Evolutionary conservation across 108 stramenopile species (phyloP).

Genomic region (Bacterosira constricta): DNA sequence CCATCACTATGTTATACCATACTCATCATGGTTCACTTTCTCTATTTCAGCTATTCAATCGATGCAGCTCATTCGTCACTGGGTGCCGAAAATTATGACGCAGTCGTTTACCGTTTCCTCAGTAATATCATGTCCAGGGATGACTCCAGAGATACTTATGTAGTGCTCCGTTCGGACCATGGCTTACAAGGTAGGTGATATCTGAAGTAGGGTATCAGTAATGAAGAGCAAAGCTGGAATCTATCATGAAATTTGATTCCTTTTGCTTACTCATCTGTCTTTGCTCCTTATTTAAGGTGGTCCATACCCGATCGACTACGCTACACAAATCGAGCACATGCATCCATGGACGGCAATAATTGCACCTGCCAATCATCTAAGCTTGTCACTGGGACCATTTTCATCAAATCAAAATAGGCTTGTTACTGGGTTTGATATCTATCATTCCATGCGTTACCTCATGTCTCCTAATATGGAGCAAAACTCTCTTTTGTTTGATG

Average conservation of each 20-base stretch:
- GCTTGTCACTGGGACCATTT: conserved; percentile 29
- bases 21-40: too few species aligned
- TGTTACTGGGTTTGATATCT: conserved; percentile 53
- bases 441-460: conserved; percentile 40
- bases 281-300: too few species aligned
- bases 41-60: conserved; percentile 20
- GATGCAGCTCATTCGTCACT: conserved; percentile 38
- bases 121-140: conserved; percentile 24
- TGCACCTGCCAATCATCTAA: conserved; percentile 35
- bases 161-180: conserved; percentile 58
- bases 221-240: too few species aligned
- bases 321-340: conserved; percentile 56
- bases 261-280: too few species aligned
- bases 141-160: conserved; percentile 43
- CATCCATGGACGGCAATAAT: conserved; percentile 58
- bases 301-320: conserved; percentile 44
- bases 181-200: conserved; percentile 49
- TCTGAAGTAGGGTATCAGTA: too few species aligned
- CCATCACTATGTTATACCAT: too few species aligned
- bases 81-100: conserved; percentile 52
- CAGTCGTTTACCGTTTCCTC: conserved; percentile 32
- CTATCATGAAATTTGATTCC: too few species aligned
- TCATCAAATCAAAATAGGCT: conserved; percentile 49
- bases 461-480: conserved; percentile 20
- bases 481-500: conserved; percentile 2